Evolutionary conservation across 1,284 basidiomycete genomes (phyloP), one percentile per base, ranked within the genome.

Genomic region (Taiwanofungus camphoratus): DNA sequence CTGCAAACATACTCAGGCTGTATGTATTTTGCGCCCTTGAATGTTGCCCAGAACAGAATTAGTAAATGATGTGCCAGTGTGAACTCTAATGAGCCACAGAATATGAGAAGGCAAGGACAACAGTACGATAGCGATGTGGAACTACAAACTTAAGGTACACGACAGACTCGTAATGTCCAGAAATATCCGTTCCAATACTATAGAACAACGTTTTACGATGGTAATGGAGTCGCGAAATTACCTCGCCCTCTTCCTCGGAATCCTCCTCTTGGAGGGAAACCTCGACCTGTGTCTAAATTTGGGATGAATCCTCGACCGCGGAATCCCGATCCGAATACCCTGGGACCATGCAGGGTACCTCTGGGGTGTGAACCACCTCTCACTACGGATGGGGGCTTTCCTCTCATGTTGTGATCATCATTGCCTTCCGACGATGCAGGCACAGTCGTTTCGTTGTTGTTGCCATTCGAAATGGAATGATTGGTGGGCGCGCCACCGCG

Each of bases 271-370:
- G 45, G 43, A 9, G 41, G 41, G 8, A 48, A 49, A 36, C 52
- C 53, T 9, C 52, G 46, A 4, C 52, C 51, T 41, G 54, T 33
- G 7, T 57, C 52, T 18, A 45, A 41, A 5, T 53, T 50, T 4
- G 48, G 51, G 1, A 55, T 53, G 41, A 62, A 61, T 1, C 64
- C 66, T 20, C 66, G 62, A 22, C 54, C 56, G 41, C 60, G 55
- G 53, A 31, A 41, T 26, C 8, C 56, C 51, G 39, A 41, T 12
- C 36, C 41, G 29, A 46, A 50, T 2, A 45, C 50, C 12, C 52
- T 50, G 3, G 34, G 39, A 27, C 39, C 46, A 30, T 36, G 46
- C 33, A 39, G 46, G 19, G 38, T 48, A 26, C 52, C 48, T 5
- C 49, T 33, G 3, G 42, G 35, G n/a, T n/a, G n/a, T 9, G 24